Conservation (phyloP, 805 yeast genomes). For the Yarrowia sp. region DNA sequence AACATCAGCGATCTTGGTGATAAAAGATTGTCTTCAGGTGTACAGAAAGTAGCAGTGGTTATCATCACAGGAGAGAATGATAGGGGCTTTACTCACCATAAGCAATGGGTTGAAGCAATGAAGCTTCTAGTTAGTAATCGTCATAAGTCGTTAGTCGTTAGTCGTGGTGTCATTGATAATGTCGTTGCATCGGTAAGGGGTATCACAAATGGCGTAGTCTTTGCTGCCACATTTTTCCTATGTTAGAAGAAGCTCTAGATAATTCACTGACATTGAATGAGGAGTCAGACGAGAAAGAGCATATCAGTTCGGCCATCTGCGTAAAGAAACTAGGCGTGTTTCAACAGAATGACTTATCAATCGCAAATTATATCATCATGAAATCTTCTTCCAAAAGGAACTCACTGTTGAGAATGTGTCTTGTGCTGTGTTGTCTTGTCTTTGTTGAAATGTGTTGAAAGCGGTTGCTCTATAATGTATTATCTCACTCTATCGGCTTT, state of each 20-base stretch:
- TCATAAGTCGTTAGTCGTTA: not conserved
- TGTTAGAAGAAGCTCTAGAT: conserved; percentile 18
- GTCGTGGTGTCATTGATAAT: not conserved
- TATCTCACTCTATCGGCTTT: too few relatives aligned
- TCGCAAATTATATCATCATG: conserved; percentile 66
- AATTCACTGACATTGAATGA: conserved; percentile 23
- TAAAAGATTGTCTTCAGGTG: conserved; percentile 39
- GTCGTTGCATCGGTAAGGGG: not conserved
- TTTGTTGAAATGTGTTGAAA: not conserved
- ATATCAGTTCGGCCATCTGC: conserved; percentile 37
- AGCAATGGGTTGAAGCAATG: not conserved
- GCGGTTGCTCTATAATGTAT: conserved; percentile 4
- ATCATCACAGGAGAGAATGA: conserved; percentile 20
- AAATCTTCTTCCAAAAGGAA: conserved; percentile 15
- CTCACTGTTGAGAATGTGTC: conserved; percentile 14
- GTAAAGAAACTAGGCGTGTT: conserved; percentile 39
- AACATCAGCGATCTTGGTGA: conserved; percentile 43
- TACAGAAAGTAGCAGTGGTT: conserved; percentile 41
- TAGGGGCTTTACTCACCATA: conserved; percentile 19
- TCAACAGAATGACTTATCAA: conserved; percentile 49
- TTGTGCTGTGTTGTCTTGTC: not conserved
- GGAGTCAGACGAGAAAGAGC: conserved; percentile 32
- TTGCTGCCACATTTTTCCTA: conserved; percentile 2
- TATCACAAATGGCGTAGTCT: not conserved
- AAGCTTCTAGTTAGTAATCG: not conserved